A percentile compares a stretch with the other conserved stretches of the same genome.
These are phyloP conservation scores for Tylopilus subfusipes DNA, from an alignment of 768 basidiomycete species.

Conservation along the genomic window DNA sequence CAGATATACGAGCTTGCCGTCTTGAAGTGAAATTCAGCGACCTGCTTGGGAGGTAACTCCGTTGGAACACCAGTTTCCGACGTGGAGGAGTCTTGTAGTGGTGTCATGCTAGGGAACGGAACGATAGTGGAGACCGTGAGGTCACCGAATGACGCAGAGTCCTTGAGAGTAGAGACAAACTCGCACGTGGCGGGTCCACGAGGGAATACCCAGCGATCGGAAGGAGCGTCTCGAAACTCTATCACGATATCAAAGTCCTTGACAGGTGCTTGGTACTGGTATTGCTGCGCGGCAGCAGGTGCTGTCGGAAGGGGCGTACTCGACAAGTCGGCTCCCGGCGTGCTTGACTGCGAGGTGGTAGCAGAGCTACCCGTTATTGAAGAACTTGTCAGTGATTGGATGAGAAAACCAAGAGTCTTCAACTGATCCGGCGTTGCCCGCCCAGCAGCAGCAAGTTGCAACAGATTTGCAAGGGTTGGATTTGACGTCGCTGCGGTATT, in stretches of 20 bases:
- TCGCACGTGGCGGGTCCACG: constrained; percentile 54
- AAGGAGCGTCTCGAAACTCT: constrained; percentile 61
- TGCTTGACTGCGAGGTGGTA: constrained; percentile 5
- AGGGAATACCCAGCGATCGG: constrained; percentile 68
- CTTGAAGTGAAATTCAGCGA: constrained; percentile 47
- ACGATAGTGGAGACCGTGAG: constrained; percentile 44
- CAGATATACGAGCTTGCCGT: constrained; percentile 47
- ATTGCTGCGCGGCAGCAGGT: constrained; percentile 16
- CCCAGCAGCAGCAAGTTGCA: constrained; percentile 62
- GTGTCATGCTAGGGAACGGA: constrained; percentile 37
- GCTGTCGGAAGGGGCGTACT: constrained; percentile 14
- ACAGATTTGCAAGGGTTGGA: constrained; percentile 62
- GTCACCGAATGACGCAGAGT: constrained; percentile 22
- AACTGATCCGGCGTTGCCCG: constrained; percentile 61
- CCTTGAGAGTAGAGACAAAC: constrained; percentile 23
- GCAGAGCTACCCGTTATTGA: constrained; percentile 1
- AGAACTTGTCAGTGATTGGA: constrained; percentile 56
- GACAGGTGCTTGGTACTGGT: constrained; percentile 30
- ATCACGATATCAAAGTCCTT: constrained; percentile 72
- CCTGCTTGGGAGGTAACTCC: constrained; percentile 26
- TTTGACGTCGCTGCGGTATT: constrained; percentile 63
- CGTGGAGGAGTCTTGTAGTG: constrained; percentile 8
- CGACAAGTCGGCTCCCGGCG: constrained; percentile 5
- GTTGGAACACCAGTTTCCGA: constrained; percentile 9
- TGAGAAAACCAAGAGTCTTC: constrained; percentile 66